These are phyloP conservation scores for Zelopaecilomyces penicillatus DNA, from an alignment of 2,329 filamentous ascomycete genomes.

Conservation along the genomic window DNA sequence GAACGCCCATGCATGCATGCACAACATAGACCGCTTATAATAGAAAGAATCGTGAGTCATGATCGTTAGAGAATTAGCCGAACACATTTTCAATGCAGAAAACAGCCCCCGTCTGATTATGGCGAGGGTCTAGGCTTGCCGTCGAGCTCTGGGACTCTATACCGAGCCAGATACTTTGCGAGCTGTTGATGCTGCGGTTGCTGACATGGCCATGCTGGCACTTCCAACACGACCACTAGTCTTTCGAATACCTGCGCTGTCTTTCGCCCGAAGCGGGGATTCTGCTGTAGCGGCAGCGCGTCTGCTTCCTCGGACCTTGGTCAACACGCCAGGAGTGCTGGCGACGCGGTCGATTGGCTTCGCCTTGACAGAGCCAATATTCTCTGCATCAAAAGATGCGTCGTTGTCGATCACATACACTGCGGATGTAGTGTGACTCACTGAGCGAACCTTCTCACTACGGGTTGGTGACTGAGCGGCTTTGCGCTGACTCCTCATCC, in stretches of 20 bases:
- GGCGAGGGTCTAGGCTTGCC: constrained; percentile 1
- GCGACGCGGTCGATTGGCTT: constrained; percentile 50
- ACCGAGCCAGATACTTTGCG: constrained; percentile 45
- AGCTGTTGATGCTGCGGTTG: constrained; percentile 34
- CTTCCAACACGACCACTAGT: constrained; percentile 58
- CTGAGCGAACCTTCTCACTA: constrained; percentile 57
- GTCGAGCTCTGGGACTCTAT: constrained; percentile 13
- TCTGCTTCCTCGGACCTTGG: constrained; percentile 58
- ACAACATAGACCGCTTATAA: constrained; percentile 35
- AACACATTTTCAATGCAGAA: not conserved
- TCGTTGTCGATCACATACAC: constrained; percentile 59
- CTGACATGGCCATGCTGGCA: constrained; percentile 36
- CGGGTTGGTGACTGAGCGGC: constrained; percentile 53
- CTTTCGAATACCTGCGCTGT: constrained; percentile 51
- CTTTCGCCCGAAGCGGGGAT: constrained; percentile 42
- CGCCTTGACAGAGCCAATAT: constrained; percentile 52
- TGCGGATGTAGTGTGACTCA: constrained; percentile 69
- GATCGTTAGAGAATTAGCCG: constrained; percentile 27
- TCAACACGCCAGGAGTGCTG: constrained; percentile 47
- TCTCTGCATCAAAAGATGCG: constrained; percentile 62
- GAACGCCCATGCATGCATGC: constrained; percentile 38
- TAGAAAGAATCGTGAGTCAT: constrained; percentile 26
- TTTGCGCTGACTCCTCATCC: constrained; percentile 61
- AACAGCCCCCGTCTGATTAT: constrained; percentile 6
- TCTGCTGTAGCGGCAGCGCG: constrained; percentile 33